phyloP scores from a whole-genome alignment of 805 yeast genomes.

The Metschnikowia borealis region DNA sequence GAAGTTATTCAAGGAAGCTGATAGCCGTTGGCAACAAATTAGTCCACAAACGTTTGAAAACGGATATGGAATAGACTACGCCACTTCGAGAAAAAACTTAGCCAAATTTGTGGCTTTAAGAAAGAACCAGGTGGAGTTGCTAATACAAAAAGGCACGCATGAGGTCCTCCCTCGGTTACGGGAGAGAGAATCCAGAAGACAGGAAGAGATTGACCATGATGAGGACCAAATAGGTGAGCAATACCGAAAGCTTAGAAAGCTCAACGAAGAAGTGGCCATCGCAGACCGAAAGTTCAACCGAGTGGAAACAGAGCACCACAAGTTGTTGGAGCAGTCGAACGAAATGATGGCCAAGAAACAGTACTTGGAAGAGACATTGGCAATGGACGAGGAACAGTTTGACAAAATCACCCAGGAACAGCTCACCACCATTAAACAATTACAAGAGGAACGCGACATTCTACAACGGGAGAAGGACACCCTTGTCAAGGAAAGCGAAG shows the following conservation, averaged over 20 bases:
- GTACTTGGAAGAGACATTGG: constrained; percentile 10
- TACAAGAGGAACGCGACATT: constrained; percentile 24
- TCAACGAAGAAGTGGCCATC: constrained; percentile 32
- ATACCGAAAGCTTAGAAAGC: constrained; percentile 34
- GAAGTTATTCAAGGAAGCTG: constrained; percentile 2
- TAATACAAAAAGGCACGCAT: constrained; percentile 13
- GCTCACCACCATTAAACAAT: constrained; percentile 17
- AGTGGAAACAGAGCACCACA: constrained; percentile 25
- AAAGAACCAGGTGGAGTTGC: constrained; percentile 19
- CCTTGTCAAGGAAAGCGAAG: constrained; percentile 28
- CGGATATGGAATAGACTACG: constrained; percentile 18
- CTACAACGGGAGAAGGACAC: constrained; percentile 24
- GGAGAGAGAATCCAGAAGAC: constrained; percentile 27
- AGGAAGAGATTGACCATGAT: constrained; percentile 28
- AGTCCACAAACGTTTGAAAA: not conserved
- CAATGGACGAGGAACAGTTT: constrained; percentile 16
- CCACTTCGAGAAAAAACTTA: constrained; percentile 25
- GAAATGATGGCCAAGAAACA: constrained; percentile 8
- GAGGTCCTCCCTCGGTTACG: constrained; percentile 22
- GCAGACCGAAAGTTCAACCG: constrained; percentile 33
- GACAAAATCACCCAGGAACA: constrained; percentile 19
- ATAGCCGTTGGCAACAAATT: not conserved
- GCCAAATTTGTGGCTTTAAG: constrained; percentile 26
- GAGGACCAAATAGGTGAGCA: constrained; percentile 39
- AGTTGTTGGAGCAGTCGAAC: constrained; percentile 11